Conservation (phyloP, 2,329 filamentous ascomycete species). For the Orbilia javanica region DNA sequence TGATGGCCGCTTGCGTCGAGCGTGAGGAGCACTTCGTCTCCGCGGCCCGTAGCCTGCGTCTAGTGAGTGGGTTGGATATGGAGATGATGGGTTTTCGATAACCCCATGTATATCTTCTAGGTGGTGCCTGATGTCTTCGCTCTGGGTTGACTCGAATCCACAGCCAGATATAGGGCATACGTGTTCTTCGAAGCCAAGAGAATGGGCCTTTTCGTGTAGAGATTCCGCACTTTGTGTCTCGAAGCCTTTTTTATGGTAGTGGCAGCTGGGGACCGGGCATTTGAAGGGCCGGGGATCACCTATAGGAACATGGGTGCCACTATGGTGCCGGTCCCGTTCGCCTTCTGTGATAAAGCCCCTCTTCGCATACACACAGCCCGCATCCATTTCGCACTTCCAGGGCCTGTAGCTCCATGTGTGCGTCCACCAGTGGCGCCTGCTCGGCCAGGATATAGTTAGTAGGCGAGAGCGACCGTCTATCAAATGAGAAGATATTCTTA, state of each 20-base stretch:
- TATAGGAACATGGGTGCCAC: background rate
- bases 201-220: constrained; percentile 50
- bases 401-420: constrained; percentile 50
- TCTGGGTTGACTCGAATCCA: constrained; percentile 37
- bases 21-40: constrained; percentile 12
- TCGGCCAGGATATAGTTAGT: background rate
- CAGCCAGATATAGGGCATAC: constrained; percentile 31
- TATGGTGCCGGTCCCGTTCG: constrained; percentile 50
- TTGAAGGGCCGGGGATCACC: constrained; percentile 48
- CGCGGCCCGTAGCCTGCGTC: constrained; percentile 8
- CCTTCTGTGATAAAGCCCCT: constrained; percentile 49
- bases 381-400: constrained; percentile 51
- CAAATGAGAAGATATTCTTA: constrained; percentile 10
- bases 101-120: constrained; percentile 55
- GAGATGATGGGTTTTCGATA: constrained; percentile 23
- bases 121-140: constrained; percentile 51
- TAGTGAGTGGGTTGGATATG: constrained; percentile 8
- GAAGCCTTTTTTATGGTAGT: constrained; percentile 57
- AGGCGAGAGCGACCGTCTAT: background rate
- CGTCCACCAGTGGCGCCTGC: constrained; percentile 52
- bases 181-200: constrained; percentile 53
- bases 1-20: constrained; percentile 35
- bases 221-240: constrained; percentile 48
- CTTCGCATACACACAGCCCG: constrained; percentile 35
- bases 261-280: constrained; percentile 47